Evolutionary conservation across 2,329 filamentous ascomycete species (phyloP), one percentile per base, ranked within the genome.

Genomic region (Cordyceps cateniannulata): DNA sequence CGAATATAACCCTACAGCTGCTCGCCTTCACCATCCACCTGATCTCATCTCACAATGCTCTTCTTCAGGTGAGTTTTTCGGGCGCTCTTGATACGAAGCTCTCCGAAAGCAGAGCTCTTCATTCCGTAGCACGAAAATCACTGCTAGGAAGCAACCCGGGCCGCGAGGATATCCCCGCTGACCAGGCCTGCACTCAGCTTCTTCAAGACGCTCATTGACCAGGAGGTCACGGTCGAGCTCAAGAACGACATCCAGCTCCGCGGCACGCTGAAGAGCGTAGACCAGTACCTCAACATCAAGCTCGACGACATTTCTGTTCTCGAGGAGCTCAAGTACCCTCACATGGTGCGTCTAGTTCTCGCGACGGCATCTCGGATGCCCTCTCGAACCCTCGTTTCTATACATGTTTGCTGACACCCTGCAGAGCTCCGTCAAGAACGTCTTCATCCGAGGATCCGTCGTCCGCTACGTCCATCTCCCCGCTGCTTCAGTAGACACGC

Each of bases 261-360:
- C 69, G 95, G 95, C 66, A 96, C 88, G 40, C 83, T 99, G 67
- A 99, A 98, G 81, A 96, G 90, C 71, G 93, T 99, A 67, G 95
- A 99, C 74, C 95, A 98, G 79, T 99, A 96, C 77, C 85, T 99
- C 71, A 99, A 99, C 79, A 97, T 99, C 79, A 98, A 98, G 81
- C 85, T 99, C 55, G 95, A 99, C 71, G 91, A 97, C 71, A 96
- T 98, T 63, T 84, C 87, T 65, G 93, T 98, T 35, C 84, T 96
- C 27, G 93, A 99, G 67, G 91, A 98, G 77, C 79, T 95, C 71
- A 92, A 93, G 76, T 98, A 97, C 73, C 95, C 95, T 55, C 95
- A 99, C 76, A 77, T 99, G 75, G 90, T 93, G 70, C 58, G 80
- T 71, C 7, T n/a, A n/a, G n/a, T n/a, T n/a, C n/a, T n/a, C n/a